Evolutionary conservation across 1,284 basidiomycete genomes (phyloP), one percentile per base, ranked within the genome.

Genomic region (Pseudozyma sp.): DNA sequence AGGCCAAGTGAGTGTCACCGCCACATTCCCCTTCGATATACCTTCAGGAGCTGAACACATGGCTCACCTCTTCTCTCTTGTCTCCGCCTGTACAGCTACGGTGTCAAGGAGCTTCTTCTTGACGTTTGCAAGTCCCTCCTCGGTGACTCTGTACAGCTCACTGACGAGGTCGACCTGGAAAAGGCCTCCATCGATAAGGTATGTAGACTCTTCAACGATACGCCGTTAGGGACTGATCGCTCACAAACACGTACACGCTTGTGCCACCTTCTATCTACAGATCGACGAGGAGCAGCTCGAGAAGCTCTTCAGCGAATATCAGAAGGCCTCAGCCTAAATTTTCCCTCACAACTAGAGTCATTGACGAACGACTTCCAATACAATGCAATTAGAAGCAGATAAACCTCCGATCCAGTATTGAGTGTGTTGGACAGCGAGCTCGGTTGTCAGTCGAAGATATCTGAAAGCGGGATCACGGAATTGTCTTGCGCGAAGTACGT

Each of bases 281-380:
- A 63, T 75, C 42, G 72, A 75, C 57, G 67, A 75, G 54, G 72
- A 65, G 55, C 67, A 70, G 58, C 67, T 75, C 43, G 63, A 67
- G 51, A 75, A 75, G 64, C 67, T 75, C 43, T 75, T 44, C 51
- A 48, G 60, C 56, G 57, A 70, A 44, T 75, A 75, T 57, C 53
- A 75, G 43, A 75, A 75, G 67, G 72, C 55, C 34, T 54, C 63
- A 19, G 51, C 54, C 48, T 66, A 35, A 58, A 34, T 18, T 21
- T 13, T 14, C 16, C 11, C 16, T 9, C 11, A 34, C 10, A 31
- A 10, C 7, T 14, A 43, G 6, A 14, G 38, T n/a, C 18, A 8
- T 18, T 18, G 12, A 38, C 10, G n/a, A 10, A 16, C 16, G 14
- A 31, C 19, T n/a, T 18, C 25, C 25, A 31, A 31, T 31, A 31